Base-by-base conservation (phyloP, 306 rosid genomes). In the Crotalaria pallida region DNA sequence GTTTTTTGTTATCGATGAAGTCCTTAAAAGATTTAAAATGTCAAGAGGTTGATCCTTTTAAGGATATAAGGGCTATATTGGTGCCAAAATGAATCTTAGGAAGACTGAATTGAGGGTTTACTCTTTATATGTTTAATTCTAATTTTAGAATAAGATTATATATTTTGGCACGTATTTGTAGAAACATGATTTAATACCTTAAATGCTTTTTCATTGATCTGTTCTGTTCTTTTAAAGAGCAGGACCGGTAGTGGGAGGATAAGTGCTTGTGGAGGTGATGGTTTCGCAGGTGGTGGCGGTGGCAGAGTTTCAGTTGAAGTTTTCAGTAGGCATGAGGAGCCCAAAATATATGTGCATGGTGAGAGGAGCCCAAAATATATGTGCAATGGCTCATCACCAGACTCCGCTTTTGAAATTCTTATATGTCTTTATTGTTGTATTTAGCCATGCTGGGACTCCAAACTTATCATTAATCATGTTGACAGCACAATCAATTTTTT, bases 251-350 rank as follows among this genome's bases (percentile, higher is more conserved):
- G 60, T 69, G 86, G 86, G 66, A 62, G 70, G 44, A 78, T 82
- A 64, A 78, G 83, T 78, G 83, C 86, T 70, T 78, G 86, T 33
- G 86, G 86, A 47, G 86, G 86, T 60, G 40, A 78, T 51, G 86
- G 86, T 60, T 74, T 41, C 44, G 86, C 80, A 58, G 86, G 86
- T 3, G 86, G 86, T 6, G 86, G 86, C 0, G 86, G 86, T 0
- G 86, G 83, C 47, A 82, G 86, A 66, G 80, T 82, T 64, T 78
- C 86, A 29, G 86, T 82, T 59, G 83, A 78, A 31, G 86, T 82
- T 56, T 78, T 82, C 78, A 82, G 86, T 45, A 82, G 86, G 77
- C 86, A 82, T 26, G 86, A 82, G 27, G 86, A 78, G 38, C 86
- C 86, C 72, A 78, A 59, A 70, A 78, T 82, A 64, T 78, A 65